Percentiles rank a stretch among this genome's conserved stretches.
phyloP scores from a whole-genome alignment of 2,329 filamentous ascomycete species.

The Chrysoporthe deuterocubensis region DNA sequence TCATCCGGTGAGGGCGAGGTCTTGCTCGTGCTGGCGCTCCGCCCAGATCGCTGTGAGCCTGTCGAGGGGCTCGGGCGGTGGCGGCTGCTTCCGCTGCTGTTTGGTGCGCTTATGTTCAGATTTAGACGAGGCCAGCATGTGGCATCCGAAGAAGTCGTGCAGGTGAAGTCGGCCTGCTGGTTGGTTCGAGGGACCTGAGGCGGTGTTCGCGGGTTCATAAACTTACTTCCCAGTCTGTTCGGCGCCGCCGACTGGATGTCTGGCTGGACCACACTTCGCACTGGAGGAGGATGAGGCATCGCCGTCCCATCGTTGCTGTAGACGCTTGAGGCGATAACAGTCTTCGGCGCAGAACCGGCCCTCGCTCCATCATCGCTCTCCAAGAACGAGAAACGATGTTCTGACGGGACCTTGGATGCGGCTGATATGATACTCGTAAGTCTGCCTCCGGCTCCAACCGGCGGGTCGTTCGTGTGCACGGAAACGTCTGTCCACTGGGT shows the following conservation, averaged over 20 bases:
- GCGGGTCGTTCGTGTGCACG: neutral
- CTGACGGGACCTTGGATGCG: neutral
- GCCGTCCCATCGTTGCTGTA: conserved; percentile 21
- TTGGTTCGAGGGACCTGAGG: neutral
- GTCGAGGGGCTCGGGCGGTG: neutral
- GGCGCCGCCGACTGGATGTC: neutral
- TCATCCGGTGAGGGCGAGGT: neutral
- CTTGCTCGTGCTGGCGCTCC: neutral
- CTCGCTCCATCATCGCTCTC: neutral
- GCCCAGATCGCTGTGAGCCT: neutral
- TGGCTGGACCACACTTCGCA: neutral
- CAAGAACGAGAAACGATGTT: neutral
- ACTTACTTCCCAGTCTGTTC: neutral
- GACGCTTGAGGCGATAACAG: conserved; percentile 15
- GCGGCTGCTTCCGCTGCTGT: neutral
- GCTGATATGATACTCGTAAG: neutral
- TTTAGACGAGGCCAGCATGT: conserved; percentile 11
- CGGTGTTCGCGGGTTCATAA: neutral
- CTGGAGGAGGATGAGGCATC: conserved; percentile 12
- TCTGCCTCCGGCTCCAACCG: neutral
- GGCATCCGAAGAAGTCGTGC: neutral
- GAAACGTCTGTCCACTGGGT: conserved; percentile 14
- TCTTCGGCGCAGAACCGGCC: neutral
- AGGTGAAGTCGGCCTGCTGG: neutral
- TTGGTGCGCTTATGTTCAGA: neutral